Base-by-base conservation (phyloP, 73 alveolate species). In the Urostyla sp. region DNA sequence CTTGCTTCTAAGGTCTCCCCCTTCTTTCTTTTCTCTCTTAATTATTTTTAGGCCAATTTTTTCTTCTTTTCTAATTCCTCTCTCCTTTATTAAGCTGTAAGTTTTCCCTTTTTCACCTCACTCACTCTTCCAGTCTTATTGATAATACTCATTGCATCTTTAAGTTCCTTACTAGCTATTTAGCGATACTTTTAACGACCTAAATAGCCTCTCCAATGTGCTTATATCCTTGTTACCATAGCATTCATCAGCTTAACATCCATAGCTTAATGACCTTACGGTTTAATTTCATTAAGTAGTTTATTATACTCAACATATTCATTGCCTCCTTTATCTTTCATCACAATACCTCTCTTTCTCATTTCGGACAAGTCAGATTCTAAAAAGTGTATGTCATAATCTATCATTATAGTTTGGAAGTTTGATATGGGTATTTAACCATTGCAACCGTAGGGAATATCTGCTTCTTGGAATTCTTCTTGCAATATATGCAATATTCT, bases 391-490 rank as follows among this genome's bases (percentile, higher is more conserved):
- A 80, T 44, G 23, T 56, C 90, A 50, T 80, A 80, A 26, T 80
- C 90, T 1, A 80, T 66, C 58, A 80, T 24, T 8, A 80, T 80
- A 10, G 76, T 40, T 57, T 80, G 44, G 67, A 54, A 73, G 53
- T 52, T 46, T 3, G 84, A 40, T 7, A 80, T 51, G 7, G 84
- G 77, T 1, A 80, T 24, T 20, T 32, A 11, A 4, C 90, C 90
- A 1, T 50, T 3, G 43, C 77, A 36, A 0, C 90, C 90, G 63
- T 32, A 45, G 23, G 90, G 84, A 26, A 80, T 66, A 30, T 80
- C 90, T 3, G 90, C 90, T 61, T 80, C 46, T 23, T 80, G 50
- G 40, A 80, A 80, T 43, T 80, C 90, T 34, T 80, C 90, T 13
- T 48, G 18, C 16, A 80, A 77, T 11, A 80, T 48, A 27, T 43